Evolutionary conservation across 108 stramenopile species (phyloP).

Genomic region (Nitzschia sp.): DNA sequence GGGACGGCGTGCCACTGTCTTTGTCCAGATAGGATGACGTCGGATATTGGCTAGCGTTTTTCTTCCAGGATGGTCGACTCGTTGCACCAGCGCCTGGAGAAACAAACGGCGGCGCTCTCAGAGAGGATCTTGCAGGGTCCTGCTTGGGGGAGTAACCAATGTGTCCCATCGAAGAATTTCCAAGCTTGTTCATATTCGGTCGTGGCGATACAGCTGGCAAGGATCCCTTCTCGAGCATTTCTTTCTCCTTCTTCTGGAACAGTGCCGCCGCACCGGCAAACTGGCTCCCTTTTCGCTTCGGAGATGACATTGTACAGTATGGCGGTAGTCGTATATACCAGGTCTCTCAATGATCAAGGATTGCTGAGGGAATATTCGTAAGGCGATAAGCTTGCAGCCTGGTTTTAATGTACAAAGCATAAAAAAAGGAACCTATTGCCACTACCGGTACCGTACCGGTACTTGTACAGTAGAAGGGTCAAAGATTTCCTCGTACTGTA

Average conservation of each 20-base stretch:
- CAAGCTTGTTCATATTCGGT: background rate
- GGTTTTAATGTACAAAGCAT: too few species aligned
- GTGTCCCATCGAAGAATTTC: conserved; percentile 3
- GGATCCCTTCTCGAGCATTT: background rate
- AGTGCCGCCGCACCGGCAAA: conserved; percentile 23
- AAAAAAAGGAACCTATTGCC: too few species aligned
- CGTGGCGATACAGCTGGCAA: background rate
- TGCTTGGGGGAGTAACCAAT: background rate
- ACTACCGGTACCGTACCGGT: too few species aligned
- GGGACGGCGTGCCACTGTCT: background rate
- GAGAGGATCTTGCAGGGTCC: background rate
- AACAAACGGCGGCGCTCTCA: conserved; percentile 19
- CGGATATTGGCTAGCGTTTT: background rate
- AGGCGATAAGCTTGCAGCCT: too few species aligned
- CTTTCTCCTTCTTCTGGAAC: conserved; percentile 22
- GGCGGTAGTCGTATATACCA: too few species aligned
- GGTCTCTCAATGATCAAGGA: too few species aligned
- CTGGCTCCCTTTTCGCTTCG: conserved; percentile 13
- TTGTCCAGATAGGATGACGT: conserved; percentile 22
- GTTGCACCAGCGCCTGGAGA: conserved; percentile 3
- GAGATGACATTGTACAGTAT: too few species aligned
- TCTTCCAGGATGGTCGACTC: background rate
- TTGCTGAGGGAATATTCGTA: too few species aligned
- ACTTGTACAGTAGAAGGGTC: too few species aligned
- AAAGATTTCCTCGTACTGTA: too few species aligned